Base-by-base conservation (phyloP, 2,329 filamentous ascomycete genomes). In the Fusarium lyarnte region DNA sequence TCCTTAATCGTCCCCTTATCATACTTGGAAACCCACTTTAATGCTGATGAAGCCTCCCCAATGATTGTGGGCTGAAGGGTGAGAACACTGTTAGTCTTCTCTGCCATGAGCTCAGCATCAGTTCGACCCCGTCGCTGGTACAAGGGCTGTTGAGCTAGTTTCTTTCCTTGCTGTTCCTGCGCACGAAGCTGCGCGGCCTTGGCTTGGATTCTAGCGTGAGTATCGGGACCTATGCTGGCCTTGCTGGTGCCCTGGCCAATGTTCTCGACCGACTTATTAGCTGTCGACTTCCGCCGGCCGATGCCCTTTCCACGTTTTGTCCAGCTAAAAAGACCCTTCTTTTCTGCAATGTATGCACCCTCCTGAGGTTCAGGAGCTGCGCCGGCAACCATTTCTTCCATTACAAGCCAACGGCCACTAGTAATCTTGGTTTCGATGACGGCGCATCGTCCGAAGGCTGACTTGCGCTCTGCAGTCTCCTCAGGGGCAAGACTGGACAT, bases 21-120 rank as follows among this genome's bases (percentile, higher is more conserved):
- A 79, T 98, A 98, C 77, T 94, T 94, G 81, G 88, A 95, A 36
- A 95, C 94, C 96, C 96, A 99, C 81, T 97, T 97, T 91, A 99
- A 92, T 2, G 96, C 96, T 29, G 94, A 93, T 13, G 93, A 96
- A 23, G 95, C 95, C 80, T 97, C 96, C 58, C 87, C 94, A 77
- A 95, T 87, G 69, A 98, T 92, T 58, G 91, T 88, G 3, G 94
- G 93, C 79, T 97, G 95, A 51, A 98, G 85, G 6, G 94, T 97
- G 78, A 98, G 88, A 62, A 97, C 89, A 74, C 96, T 99, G 81
- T 91, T 95, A 6, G 94, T 98, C 87, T 97, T 97, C 63, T 84
- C 88, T 70, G 81, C 89, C 85, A 82, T 88, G 81, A 81, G 81
- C 73, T 85, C 89, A 76, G 80, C 86, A 80, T 87, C 92, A 75